Percentiles rank a stretch among this genome's conserved stretches.
phyloP scores from a whole-genome alignment of 495 filamentous ascomycete species.

The Tricharina praecox region DNA sequence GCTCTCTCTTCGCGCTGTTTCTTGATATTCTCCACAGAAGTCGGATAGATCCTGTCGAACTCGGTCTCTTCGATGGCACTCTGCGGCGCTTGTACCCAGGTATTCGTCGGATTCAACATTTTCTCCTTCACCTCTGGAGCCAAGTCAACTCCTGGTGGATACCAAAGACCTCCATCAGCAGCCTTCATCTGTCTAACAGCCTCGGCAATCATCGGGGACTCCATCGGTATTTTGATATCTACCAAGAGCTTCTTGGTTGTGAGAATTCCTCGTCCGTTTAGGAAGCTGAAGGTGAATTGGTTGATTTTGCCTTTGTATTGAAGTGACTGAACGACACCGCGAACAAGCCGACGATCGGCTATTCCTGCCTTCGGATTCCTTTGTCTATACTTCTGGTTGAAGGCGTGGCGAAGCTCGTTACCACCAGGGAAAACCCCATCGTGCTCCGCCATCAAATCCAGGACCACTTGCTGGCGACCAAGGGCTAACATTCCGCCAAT shows the following conservation, averaged over 20 bases:
- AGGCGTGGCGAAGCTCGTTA: slow-evolving; percentile 56
- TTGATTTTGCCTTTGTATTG: slow-evolving; percentile 41
- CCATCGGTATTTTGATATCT: slow-evolving; percentile 32
- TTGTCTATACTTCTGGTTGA: slow-evolving; percentile 28
- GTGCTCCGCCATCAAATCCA: slow-evolving; percentile 51
- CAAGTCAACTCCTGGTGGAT: slow-evolving; percentile 29
- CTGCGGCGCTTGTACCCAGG: slow-evolving; percentile 21
- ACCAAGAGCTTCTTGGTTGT: slow-evolving; percentile 41
- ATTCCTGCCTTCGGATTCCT: slow-evolving; percentile 26
- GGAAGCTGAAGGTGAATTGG: slow-evolving; percentile 47
- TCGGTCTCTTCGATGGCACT: slow-evolving; percentile 21
- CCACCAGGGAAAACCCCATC: slow-evolving; percentile 58
- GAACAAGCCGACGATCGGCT: slow-evolving; percentile 23
- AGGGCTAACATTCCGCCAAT: slow-evolving; percentile 26
- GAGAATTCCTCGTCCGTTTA: slow-evolving; percentile 35
- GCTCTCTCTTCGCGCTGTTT: slow-evolving; percentile 21
- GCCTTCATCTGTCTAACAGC: slow-evolving; percentile 39
- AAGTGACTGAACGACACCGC: slow-evolving; percentile 41
- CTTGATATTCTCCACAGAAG: slow-evolving; percentile 22
- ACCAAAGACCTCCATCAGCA: slow-evolving; percentile 28
- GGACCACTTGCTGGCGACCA: slow-evolving; percentile 43
- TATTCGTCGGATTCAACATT: slow-evolving; percentile 15
- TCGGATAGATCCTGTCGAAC: slow-evolving; percentile 25
- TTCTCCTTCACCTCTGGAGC: slow-evolving; percentile 17
- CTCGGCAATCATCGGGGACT: slow-evolving; percentile 35